Conservation (phyloP, 169 alveolate genomes). For the Plasmodium yoelii region DNA sequence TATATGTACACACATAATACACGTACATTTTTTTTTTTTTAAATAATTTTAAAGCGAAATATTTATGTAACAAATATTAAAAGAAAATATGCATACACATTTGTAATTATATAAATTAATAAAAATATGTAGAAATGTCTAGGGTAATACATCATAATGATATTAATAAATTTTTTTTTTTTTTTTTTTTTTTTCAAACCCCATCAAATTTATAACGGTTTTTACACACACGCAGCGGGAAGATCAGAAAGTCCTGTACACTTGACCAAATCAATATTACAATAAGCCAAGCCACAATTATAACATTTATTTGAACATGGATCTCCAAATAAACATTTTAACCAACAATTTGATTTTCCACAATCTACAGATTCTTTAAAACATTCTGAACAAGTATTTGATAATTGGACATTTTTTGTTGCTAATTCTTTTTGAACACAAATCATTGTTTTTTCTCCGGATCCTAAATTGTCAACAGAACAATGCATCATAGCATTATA, state of each 20-base stretch:
- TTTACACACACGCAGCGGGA: conserved; percentile 44
- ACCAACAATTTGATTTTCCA: conserved; percentile 74
- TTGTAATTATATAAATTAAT: too few species aligned
- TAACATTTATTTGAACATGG: conserved; percentile 45
- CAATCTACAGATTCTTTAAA: conserved; percentile 60
- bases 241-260: conserved; percentile 46
- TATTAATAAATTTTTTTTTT: background rate
- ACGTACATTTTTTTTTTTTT: too few species aligned
- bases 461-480: conserved; percentile 59
- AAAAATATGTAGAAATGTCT: too few species aligned
- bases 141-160: too few species aligned
- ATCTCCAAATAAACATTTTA: conserved; percentile 38
- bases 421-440: conserved; percentile 58
- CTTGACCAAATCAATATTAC: conserved; percentile 30
- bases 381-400: conserved; percentile 53
- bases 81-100: too few species aligned
- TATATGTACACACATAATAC: too few species aligned
- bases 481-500: conserved; percentile 45
- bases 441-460: conserved; percentile 61
- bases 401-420: conserved; percentile 28
- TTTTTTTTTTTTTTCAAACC: background rate
- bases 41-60: too few species aligned
- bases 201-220: too few species aligned
- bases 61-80: too few species aligned
- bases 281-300: conserved; percentile 23